Evolutionary conservation across 768 basidiomycete species (phyloP).

Genomic region (Suillus brevipes): DNA sequence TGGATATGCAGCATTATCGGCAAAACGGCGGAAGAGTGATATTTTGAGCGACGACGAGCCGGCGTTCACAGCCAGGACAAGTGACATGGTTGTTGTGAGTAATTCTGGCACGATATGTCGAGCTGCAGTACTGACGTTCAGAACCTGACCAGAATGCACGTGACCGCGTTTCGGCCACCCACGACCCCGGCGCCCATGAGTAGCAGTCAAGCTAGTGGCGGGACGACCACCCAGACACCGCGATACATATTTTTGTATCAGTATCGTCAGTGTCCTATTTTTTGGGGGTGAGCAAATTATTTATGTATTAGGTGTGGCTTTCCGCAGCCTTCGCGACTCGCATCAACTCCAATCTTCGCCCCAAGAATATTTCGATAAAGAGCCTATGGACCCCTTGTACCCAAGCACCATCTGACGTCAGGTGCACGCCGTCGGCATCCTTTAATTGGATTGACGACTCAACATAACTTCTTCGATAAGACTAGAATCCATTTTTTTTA

Average conservation of each 20-base stretch:
- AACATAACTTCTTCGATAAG: not conserved
- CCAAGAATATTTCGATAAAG: conserved; percentile 56
- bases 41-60: conserved; percentile 88
- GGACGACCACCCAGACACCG: not conserved
- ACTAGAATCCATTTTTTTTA: not conserved
- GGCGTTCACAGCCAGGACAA: conserved; percentile 73
- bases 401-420: not conserved
- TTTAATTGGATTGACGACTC: not conserved
- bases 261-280: not conserved
- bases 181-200: no score
- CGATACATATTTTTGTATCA: not conserved
- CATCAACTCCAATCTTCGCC: conserved; percentile 27
- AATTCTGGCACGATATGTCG: not conserved
- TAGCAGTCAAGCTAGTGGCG: no score
- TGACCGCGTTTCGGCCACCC: not conserved
- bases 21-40: conserved; percentile 53
- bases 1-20: conserved; percentile 32
- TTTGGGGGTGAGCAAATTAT: not conserved
- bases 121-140: not conserved
- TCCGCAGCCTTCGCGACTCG: not conserved
- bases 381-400: conserved; percentile 53
- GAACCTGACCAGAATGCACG: not conserved
- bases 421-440: not conserved
- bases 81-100: conserved; percentile 21
- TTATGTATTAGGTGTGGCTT: not conserved